Base-by-base conservation (phyloP, 2,329 filamentous ascomycete genomes). In the Macrophomina phaseolina region DNA sequence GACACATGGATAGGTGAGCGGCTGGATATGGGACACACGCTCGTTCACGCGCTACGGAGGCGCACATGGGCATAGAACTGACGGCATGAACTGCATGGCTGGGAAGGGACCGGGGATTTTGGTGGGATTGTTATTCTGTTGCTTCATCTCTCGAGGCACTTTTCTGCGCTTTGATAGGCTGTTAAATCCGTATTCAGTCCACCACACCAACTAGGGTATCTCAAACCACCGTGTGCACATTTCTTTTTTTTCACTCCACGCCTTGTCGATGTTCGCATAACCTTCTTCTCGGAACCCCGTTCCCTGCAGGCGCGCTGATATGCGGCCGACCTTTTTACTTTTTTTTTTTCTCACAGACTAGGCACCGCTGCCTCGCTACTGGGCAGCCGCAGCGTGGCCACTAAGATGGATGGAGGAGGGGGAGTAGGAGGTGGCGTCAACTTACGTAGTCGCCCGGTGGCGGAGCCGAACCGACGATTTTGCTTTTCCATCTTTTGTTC, bases 241-340 rank as follows among this genome's bases (percentile, higher is more conserved):
- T 56, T 38, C 34, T 23, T 55, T 40, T 38, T 58, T 58, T 42
- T 28, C 11, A 14, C 16, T 14, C 42, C 42, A 14, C 11, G 53
- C 36, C 7, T 28, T 42, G 23, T 23, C 23, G 53, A 40, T 28
- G 53, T 58, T 58, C 53, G 53, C 53, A 58, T 58, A 58, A 42
- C 18, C 9, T 30, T 18, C 23, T 23, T 28, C 28, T 36, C 14
- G 38, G 32, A 23, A 23, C 23, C 36, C 12, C 30, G 36, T 30
- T 42, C 53, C 36, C 36, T 42, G 53, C 18, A 16, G 11, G 36
- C 38, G 2, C 36, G 36, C 14, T 42, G 36, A 42, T 8, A 28
- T 45, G 53, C 36, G 16, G 38, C 36, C 18, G 32, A 40, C n/a
- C 4, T 23, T 23, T 18, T 18, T 18, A 18, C 23, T 23, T 5